phyloP scores from a whole-genome alignment of 306 rosid genomes.

The Trichosanthes cucumerina region DNA sequence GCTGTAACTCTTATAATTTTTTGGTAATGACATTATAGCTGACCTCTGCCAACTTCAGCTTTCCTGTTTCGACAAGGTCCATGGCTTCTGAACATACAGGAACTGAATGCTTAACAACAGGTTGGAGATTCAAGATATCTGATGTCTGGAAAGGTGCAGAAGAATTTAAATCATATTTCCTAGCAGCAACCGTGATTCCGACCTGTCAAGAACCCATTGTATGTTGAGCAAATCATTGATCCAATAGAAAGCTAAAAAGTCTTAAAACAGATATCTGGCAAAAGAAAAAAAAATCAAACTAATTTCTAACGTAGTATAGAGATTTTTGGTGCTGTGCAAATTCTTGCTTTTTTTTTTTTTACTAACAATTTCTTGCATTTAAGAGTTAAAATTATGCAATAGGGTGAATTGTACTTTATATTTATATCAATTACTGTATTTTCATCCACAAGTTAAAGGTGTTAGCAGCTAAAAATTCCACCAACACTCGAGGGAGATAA shows the following conservation, averaged over 20 bases:
- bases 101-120: conserved; percentile 92
- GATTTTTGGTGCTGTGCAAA: neutral
- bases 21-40: conserved; percentile 6
- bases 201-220: conserved; percentile 39
- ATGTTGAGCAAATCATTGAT: neutral
- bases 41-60: conserved; percentile 95
- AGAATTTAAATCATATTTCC: conserved; percentile 66
- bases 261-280: neutral
- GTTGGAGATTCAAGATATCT: conserved; percentile 76
- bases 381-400: neutral
- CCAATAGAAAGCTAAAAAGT: neutral
- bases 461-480: neutral
- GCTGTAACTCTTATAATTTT: neutral
- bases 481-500: neutral
- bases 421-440: neutral
- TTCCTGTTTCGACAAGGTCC: conserved; percentile 94
- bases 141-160: conserved; percentile 66
- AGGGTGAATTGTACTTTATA: neutral
- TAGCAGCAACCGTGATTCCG: conserved; percentile 78
- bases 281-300: neutral
- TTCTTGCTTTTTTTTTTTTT: too few species aligned
- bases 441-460: neutral
- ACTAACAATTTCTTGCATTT: neutral
- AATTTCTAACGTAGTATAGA: neutral
- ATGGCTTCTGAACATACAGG: conserved; percentile 93